Conservation (phyloP, 1,284 basidiomycete genomes). For the Marasmius fiardii region DNA sequence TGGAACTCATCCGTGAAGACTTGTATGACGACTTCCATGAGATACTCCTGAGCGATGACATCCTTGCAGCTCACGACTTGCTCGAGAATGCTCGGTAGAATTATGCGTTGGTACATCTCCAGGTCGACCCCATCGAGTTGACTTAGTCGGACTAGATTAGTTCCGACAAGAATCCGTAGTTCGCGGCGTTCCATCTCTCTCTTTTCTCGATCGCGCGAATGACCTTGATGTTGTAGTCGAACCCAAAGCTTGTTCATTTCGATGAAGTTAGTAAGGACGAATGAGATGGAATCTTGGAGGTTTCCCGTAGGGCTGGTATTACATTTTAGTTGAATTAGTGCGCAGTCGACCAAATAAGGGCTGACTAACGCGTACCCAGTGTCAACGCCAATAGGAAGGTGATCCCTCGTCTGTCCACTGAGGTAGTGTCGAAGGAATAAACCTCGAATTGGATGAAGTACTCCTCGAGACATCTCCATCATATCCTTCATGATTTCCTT, state of each 20-base stretch:
- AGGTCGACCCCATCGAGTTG: constrained; percentile 94
- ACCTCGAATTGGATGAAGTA: constrained; percentile 90
- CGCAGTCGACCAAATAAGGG: background rate
- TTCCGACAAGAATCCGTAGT: constrained; percentile 91
- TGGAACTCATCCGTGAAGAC: constrained; percentile 98
- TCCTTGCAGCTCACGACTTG: constrained; percentile 97
- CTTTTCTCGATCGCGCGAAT: constrained; percentile 92
- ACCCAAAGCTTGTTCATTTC: constrained; percentile 99
- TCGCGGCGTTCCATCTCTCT: constrained; percentile 93
- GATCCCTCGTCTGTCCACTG: constrained; percentile 91
- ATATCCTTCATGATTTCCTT: constrained; percentile 99
- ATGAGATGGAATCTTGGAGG: constrained; percentile 89
- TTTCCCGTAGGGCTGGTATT: constrained; percentile 73
- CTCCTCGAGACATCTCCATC: constrained; percentile 97
- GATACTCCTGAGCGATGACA: constrained; percentile 94
- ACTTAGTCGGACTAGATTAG: constrained; percentile 89
- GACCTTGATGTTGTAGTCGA: constrained; percentile 91
- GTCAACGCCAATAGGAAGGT: constrained; percentile 84
- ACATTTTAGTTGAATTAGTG: background rate
- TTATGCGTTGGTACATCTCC: constrained; percentile 80
- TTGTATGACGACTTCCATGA: constrained; percentile 98
- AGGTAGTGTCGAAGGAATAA: constrained; percentile 93
- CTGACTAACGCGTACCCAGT: constrained; percentile 60
- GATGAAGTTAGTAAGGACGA: constrained; percentile 95
- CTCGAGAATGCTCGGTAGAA: constrained; percentile 88